Percentiles rank a stretch among this genome's conserved stretches.
Evolutionary conservation across 2,329 filamentous ascomycete species (phyloP).

Genomic region (Diplodia seriata): DNA sequence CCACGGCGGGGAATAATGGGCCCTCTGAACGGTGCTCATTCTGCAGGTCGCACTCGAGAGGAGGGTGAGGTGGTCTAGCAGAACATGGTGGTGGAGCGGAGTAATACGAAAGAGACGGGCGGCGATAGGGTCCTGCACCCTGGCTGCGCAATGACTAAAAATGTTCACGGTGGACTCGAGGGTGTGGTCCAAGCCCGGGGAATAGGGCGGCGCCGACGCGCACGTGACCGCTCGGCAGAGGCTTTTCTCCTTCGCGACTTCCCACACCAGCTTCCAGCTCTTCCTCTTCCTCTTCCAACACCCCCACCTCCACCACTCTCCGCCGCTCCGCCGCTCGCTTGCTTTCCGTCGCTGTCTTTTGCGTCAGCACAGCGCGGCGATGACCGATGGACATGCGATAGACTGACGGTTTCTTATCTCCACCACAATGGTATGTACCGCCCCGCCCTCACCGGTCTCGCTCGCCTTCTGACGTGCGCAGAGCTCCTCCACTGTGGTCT

Average conservation of each 20-base stretch:
- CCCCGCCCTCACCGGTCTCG: conserved; percentile 1
- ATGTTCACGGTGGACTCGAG: conserved; percentile 22
- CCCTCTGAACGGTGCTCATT: conserved; percentile 45
- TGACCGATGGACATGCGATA: conserved; percentile 48
- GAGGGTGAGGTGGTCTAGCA: conserved; percentile 13
- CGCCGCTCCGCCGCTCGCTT: conserved; percentile 7
- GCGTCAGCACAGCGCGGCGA: conserved; percentile 35
- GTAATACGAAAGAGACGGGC: conserved; percentile 23
- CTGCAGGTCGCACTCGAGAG: conserved; percentile 4
- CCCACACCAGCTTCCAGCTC: neutral
- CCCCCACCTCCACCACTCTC: conserved; percentile 1
- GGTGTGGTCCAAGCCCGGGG: conserved; percentile 15
- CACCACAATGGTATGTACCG: conserved; percentile 45
- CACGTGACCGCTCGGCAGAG: conserved; percentile 29
- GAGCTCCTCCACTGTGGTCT: conserved; percentile 73
- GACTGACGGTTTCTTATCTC: conserved; percentile 35
- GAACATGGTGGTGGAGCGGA: conserved; percentile 14
- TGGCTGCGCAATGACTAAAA: conserved; percentile 33
- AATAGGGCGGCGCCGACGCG: conserved; percentile 5
- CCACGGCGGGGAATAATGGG: conserved; percentile 93
- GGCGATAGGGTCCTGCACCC: conserved; percentile 28
- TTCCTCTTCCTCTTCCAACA: conserved; percentile 16
- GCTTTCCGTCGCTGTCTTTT: conserved; percentile 22
- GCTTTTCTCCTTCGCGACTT: conserved; percentile 34
- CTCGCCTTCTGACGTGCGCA: conserved; percentile 40